Percentiles rank a stretch among this genome's conserved stretches.
These are phyloP conservation scores for Ophiorrhiza pumila DNA, from an alignment of 257 asterid species.

Conservation along the genomic window DNA sequence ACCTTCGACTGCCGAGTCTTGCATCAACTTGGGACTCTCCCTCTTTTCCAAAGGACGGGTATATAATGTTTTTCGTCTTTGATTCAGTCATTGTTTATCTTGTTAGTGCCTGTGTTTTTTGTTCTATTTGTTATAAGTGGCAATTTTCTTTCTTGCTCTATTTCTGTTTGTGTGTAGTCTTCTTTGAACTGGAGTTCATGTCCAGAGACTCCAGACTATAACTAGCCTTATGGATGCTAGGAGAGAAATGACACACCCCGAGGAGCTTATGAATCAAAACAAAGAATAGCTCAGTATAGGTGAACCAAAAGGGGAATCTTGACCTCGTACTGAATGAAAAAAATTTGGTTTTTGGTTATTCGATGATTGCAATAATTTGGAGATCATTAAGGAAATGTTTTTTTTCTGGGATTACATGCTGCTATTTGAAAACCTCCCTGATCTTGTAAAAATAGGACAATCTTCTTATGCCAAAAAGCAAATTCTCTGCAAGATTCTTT, in stretches of 20 bases:
- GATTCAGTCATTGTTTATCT: background rate
- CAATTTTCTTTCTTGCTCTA: too few species aligned
- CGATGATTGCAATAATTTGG: background rate
- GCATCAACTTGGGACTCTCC: constrained; percentile 77
- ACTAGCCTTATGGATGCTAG: too few species aligned
- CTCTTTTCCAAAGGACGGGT: constrained; percentile 95
- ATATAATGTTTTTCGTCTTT: background rate
- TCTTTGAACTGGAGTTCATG: too few species aligned
- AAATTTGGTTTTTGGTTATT: background rate
- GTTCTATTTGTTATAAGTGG: background rate
- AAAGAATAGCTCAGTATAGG: too few species aligned
- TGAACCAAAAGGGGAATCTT: too few species aligned
- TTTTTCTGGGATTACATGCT: background rate
- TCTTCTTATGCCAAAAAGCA: background rate
- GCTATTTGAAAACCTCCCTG: background rate
- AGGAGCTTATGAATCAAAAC: too few species aligned
- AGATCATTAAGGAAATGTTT: too few species aligned
- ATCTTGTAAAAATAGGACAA: background rate
- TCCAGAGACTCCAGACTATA: too few species aligned
- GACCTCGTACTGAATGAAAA: too few species aligned
- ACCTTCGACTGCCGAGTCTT: constrained; percentile 67
- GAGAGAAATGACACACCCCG: too few species aligned
- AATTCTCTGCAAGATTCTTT: background rate
- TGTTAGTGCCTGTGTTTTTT: background rate
- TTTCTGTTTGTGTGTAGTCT: too few species aligned